Evolutionary conservation across 139 green algal species (phyloP), one percentile per base, ranked within the genome.

Genomic region (Nannochloris sp.): DNA sequence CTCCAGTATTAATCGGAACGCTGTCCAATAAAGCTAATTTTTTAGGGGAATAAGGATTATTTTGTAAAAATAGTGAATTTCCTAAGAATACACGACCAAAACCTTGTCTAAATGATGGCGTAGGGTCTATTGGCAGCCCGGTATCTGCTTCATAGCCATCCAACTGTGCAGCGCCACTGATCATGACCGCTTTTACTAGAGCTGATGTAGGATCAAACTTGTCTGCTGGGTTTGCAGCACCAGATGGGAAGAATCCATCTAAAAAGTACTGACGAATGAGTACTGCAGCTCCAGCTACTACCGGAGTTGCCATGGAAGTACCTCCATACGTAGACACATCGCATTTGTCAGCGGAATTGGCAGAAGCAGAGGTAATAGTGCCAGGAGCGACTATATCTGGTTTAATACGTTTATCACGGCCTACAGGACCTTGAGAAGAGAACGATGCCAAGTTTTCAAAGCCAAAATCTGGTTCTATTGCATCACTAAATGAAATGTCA

Each of bases 281-380:
- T 1, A 64, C 57, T 4, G 74, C 84, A 13, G 71, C 59, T 25
- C 81, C 86, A 3, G 86, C 86, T 4, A 77, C 68, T 23, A 88
- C 57, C 1, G 86, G 86, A 2, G 91, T 95, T 0, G 92, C 87
- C 92, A 98, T 98, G 15, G 79, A 90, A 3, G 92, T 97, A 34
- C 91, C 91, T 70, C 80, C 77, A 4, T 32, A 54, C n/a, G 23
- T 65, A 27, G 59, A 36, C 9, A 59, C 33, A 64, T 54, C 14
- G 12, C 48, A 59, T 34, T 59, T 59, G 48, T 12, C 9, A 12
- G 48, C 9, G 29, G 12, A 12, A 61, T 13, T 15, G 24, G n/a
- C 8, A 5, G 47, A 67, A 48, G 75, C 82, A 4, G 76, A 83
- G 12, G 72, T 47, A 14, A 89, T 54, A 37, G 68, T 80, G 9